Conservation (phyloP, 176 grass and related monocot genomes). For the Chloris gayana region DNA sequence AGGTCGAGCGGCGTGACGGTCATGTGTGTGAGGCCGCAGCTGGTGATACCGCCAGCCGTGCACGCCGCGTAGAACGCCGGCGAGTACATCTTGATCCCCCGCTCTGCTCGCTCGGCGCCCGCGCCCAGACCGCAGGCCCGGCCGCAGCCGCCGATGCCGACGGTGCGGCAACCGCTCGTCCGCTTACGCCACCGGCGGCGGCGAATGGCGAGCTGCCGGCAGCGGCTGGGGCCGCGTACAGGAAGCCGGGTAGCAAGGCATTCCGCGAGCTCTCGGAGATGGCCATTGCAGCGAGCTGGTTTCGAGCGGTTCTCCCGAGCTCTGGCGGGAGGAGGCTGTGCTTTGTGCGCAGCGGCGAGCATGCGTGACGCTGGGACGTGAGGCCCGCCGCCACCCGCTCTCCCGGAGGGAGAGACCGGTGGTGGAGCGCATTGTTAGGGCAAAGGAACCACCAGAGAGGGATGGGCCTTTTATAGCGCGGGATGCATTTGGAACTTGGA, state of each 20-base stretch:
- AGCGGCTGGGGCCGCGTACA: slow-evolving; percentile 37
- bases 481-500: background rate
- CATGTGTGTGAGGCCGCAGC: slow-evolving; percentile 91
- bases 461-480: slow-evolving; percentile 20
- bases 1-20: slow-evolving; percentile 88
- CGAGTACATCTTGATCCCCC: slow-evolving; percentile 71
- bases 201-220: background rate
- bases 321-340: background rate
- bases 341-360: slow-evolving; percentile 24
- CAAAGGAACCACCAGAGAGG: background rate
- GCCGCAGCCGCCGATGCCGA: background rate
- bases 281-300: slow-evolving; percentile 37
- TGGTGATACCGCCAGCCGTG: slow-evolving; percentile 73
- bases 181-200: background rate
- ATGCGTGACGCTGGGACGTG: slow-evolving; percentile 8
- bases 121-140: slow-evolving; percentile 28
- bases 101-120: slow-evolving; percentile 42
- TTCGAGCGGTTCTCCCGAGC: background rate
- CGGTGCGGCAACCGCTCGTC: background rate
- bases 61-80: slow-evolving; percentile 84
- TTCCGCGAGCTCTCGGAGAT: slow-evolving; percentile 48
- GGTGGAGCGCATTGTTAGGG: slow-evolving; percentile 53
- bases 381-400: slow-evolving; percentile 47
- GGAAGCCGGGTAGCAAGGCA: slow-evolving; percentile 55
- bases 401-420: slow-evolving; percentile 14